Conservation (phyloP, 2,329 filamentous ascomycete species). For the Aspergillus sp. region DNA sequence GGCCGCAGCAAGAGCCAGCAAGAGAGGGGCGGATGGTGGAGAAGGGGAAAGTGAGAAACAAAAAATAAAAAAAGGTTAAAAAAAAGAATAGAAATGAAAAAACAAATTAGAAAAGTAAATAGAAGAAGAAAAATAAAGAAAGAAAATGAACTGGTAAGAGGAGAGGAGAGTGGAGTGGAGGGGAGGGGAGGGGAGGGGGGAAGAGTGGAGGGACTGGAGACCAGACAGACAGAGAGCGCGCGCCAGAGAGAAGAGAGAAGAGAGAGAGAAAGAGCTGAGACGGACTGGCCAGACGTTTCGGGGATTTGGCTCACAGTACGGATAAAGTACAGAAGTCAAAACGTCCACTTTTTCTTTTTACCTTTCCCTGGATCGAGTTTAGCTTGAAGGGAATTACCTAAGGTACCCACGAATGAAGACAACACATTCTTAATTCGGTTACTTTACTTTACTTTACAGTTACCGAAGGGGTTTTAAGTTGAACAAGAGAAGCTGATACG, state of each 20-base stretch:
- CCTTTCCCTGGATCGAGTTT: conserved; percentile 12
- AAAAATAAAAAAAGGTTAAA: background rate
- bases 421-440: background rate
- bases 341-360: no score
- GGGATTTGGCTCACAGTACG: conserved; percentile 1
- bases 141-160: background rate
- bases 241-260: conserved; percentile 2
- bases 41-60: background rate
- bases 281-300: background rate
- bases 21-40: background rate
- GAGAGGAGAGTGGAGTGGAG: background rate
- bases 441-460: no score
- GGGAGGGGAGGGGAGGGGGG: background rate
- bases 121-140: background rate
- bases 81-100: background rate
- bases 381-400: conserved; percentile 12
- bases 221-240: conserved; percentile 6
- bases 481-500: conserved; percentile 8
- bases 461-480: no score
- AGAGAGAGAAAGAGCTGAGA: background rate
- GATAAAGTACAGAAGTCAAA: no score
- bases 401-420: conserved; percentile 15
- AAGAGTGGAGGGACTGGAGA: background rate
- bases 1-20: conserved; percentile 6
- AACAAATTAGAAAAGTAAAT: background rate